A percentile compares a stretch with the other conserved stretches of the same genome.
phyloP scores from a whole-genome alignment of 1,284 basidiomycete genomes.

The Ceratobasidium sp. region DNA sequence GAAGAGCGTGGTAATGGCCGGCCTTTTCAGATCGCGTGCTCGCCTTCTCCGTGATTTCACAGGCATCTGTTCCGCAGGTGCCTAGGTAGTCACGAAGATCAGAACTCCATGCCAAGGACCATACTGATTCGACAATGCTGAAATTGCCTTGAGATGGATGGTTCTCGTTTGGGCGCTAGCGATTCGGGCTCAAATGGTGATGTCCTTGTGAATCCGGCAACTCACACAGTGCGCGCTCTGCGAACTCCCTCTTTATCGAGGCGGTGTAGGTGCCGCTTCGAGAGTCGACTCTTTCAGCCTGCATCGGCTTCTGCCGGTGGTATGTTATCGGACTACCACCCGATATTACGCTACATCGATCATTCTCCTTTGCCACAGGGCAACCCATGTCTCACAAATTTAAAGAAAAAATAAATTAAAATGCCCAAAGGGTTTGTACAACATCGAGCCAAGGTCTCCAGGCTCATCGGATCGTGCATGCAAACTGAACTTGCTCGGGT shows the following conservation, averaged over 20 bases:
- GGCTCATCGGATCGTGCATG: background rate
- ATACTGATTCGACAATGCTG: background rate
- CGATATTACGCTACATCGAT: background rate
- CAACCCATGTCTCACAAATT: too few species aligned
- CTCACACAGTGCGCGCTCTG: slow-evolving; percentile 1
- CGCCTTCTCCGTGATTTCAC: background rate
- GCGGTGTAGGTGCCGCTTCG: background rate
- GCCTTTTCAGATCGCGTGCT: background rate
- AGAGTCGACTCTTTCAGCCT: background rate
- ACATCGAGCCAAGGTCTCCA: background rate
- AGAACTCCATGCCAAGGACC: background rate
- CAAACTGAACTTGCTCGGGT: background rate
- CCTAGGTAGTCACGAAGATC: background rate
- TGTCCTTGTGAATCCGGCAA: slow-evolving; percentile 9
- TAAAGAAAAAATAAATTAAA: background rate
- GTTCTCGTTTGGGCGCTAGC: background rate
- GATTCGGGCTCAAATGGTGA: background rate
- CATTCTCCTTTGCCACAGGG: too few species aligned
- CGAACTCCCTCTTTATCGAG: background rate
- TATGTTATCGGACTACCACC: background rate
- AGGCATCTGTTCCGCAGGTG: background rate
- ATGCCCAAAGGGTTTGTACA: background rate
- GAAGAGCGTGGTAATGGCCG: slow-evolving; percentile 30
- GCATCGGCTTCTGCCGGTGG: background rate
- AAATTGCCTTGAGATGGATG: background rate